Evolutionary conservation across 257 asterid genomes (phyloP).

Genomic region (Fraxinus anomala): DNA sequence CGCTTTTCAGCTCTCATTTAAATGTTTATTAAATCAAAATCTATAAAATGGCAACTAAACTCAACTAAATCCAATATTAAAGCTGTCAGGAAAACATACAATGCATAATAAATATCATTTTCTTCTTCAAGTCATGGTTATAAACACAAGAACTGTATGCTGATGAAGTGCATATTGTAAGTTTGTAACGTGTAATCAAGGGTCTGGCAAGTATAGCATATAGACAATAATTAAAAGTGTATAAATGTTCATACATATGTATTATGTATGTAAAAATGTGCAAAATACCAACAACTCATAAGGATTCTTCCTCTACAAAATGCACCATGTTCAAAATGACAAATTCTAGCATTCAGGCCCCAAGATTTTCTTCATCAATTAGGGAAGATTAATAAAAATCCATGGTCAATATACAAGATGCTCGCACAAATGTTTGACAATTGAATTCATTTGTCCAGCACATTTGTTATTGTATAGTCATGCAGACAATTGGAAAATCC

Average conservation of each 20-base stretch:
- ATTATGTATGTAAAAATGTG: not conserved
- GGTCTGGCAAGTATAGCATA: not conserved
- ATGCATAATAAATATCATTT: not conserved
- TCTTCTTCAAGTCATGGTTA: not conserved
- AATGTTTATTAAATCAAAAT: not conserved
- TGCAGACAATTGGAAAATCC: not conserved
- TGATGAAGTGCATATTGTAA: not conserved
- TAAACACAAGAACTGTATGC: not conserved
- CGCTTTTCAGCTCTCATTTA: conserved; percentile 5
- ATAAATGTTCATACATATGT: not conserved
- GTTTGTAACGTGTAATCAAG: not conserved
- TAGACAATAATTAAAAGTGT: not conserved
- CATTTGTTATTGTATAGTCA: not conserved
- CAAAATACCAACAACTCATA: not conserved
- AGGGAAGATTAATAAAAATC: not conserved
- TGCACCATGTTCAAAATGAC: not conserved
- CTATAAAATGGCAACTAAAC: not conserved
- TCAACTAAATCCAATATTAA: not conserved
- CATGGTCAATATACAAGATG: not conserved
- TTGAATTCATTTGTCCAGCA: not conserved
- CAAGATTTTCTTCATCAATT: not conserved
- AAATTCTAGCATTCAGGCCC: not conserved
- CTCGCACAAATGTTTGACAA: not conserved
- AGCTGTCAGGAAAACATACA: not conserved
- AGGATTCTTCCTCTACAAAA: not conserved